Evolutionary conservation across 208 protist genomes (phyloP).

Genomic region (Leptomonas pyrrhocoris): DNA sequence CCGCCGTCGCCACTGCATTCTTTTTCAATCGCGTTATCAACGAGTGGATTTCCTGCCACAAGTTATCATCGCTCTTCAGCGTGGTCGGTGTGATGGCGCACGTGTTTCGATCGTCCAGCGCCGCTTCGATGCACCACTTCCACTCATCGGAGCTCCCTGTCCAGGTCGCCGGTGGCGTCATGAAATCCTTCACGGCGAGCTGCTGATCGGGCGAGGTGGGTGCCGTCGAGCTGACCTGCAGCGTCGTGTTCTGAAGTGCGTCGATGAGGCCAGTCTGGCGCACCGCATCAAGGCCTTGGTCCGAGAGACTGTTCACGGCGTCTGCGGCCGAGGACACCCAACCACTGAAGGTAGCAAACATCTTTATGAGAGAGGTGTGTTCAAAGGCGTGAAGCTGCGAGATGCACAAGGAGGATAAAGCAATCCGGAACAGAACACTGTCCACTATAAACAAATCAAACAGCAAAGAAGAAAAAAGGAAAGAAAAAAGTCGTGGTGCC

Average conservation of each 20-base stretch:
- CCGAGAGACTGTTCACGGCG: constrained; percentile 42
- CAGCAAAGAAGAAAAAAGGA: too few relatives aligned
- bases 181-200: constrained; percentile 22
- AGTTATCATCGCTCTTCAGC: constrained; percentile 9
- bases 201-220: not conserved
- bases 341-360: constrained; percentile 47
- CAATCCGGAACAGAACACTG: not conserved
- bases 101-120: constrained; percentile 42
- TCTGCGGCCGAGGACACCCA: constrained; percentile 43
- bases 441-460: too few relatives aligned
- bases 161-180: constrained; percentile 39
- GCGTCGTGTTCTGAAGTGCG: constrained; percentile 27
- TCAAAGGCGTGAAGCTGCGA: not conserved
- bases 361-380: constrained; percentile 7
- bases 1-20: not conserved
- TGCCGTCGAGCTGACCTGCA: not conserved
- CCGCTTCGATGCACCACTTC: constrained; percentile 37
- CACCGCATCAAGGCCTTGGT: constrained; percentile 45
- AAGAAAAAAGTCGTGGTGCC: too few relatives aligned
- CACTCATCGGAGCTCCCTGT: constrained; percentile 46
- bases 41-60: constrained; percentile 25
- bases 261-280: constrained; percentile 46
- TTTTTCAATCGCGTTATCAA: constrained; percentile 1
- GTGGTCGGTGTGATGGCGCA: constrained; percentile 41
- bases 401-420: not conserved